A percentile compares a stretch with the other conserved stretches of the same genome.
Evolutionary conservation across 176 grass and related monocot genomes (phyloP).

Genomic region (Puccinellia tenuiflora): DNA sequence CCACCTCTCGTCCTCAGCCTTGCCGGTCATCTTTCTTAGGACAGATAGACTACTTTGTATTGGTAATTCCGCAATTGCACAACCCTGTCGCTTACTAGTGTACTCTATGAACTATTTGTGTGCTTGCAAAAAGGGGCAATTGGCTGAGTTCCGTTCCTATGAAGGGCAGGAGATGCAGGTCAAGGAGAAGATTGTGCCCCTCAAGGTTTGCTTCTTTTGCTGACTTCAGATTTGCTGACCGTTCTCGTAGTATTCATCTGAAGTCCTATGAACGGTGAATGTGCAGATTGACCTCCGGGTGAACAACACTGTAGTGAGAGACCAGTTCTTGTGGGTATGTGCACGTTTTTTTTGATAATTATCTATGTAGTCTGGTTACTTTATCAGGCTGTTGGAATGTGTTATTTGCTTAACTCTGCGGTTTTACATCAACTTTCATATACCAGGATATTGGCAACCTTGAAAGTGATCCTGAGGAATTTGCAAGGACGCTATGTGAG

Average conservation of each 20-base stretch:
- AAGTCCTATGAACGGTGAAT: slow-evolving; percentile 4
- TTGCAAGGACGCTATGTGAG: slow-evolving; percentile 78
- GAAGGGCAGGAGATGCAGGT: slow-evolving; percentile 98
- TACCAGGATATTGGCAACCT: slow-evolving; percentile 87
- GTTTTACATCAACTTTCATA: not conserved
- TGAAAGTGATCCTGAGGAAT: slow-evolving; percentile 90
- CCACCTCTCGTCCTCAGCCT: not conserved
- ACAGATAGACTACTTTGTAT: not conserved
- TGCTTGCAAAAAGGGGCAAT: slow-evolving; percentile 43
- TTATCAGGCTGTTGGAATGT: not conserved
- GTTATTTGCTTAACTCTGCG: not conserved
- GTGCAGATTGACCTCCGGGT: slow-evolving; percentile 86
- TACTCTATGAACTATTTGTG: not conserved
- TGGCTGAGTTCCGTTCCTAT: slow-evolving; percentile 84
- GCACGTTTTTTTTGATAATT: not conserved
- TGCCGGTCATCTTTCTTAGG: not conserved
- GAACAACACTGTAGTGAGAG: slow-evolving; percentile 82
- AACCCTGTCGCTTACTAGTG: not conserved
- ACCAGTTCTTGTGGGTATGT: slow-evolving; percentile 84
- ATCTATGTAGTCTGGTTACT: not conserved
- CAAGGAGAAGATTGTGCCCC: slow-evolving; percentile 84
- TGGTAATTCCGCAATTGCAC: not conserved
- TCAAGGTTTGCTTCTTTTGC: slow-evolving; percentile 53
- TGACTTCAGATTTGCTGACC: not conserved
- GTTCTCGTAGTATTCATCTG: not conserved